Evolutionary conservation across 129 eudicot species (phyloP), one percentile per base, ranked within the genome.

Genomic region (Saussurea involucrata): DNA sequence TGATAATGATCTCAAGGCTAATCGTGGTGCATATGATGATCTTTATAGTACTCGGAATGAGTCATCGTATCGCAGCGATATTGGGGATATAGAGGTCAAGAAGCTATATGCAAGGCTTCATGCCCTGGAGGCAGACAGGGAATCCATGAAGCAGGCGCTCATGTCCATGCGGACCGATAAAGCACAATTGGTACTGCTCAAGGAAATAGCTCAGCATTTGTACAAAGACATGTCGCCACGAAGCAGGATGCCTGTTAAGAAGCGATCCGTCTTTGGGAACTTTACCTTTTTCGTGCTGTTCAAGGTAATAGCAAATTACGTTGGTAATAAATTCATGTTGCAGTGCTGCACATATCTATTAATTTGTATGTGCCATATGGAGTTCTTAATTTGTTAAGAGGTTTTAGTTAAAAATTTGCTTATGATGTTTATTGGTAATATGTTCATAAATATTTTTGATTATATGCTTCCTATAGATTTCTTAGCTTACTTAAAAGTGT

Each of bases 91-190:
- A 4, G 98, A 95, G 76, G 82, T 92, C 12, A 86, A 86, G 80
- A 95, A 91, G 84, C 83, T 95, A 27, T 91, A 89, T 34, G 81
- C 85, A 74, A 89, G 97, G 83, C 96, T 95, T 86, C 98, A 95
- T 82, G 92, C 94, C 28, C 92, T 95, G 65, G 98, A 95, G 79
- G 98, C 97, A 24, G 98, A 95, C 28, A 89, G 96, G 69, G 98
- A 95, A 76, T 91, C 97, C 4, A 88, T 95, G 98, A 91, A 92
- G 84, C 96, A 90, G 84, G 87, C 96, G n/a, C 85, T 95, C 31
- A 86, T 95, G 24, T 87, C 97, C 58, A 86, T 92, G 92, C 83
- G 97, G 46, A 91, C 98, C 27, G 98, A 95, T 82, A 95, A 95
- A 83, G 97, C 98, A 66, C 98, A 95, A 33, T 67, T 91, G 85